Evolutionary conservation across 2,329 filamentous ascomycete genomes (phyloP).

Genomic region (Cytospora paraplurivora): DNA sequence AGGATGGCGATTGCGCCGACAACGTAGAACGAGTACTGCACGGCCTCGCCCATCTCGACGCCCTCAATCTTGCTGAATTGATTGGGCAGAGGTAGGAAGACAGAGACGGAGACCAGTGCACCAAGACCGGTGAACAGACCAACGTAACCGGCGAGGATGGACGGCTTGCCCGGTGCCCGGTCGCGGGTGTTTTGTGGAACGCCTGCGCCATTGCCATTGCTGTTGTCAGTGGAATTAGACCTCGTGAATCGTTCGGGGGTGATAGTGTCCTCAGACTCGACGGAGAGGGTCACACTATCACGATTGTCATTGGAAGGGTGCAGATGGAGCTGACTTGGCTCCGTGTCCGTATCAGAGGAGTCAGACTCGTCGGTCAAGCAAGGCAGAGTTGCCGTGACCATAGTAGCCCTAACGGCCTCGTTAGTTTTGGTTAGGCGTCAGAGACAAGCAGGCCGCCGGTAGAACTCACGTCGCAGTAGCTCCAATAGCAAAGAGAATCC

Average conservation of each 20-base stretch:
- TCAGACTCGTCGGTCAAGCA: constrained; percentile 59
- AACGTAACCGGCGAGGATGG: constrained; percentile 79
- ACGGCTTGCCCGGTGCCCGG: constrained; percentile 48
- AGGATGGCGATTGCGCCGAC: constrained; percentile 72
- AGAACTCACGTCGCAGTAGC: constrained; percentile 76
- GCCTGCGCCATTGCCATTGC: constrained; percentile 30
- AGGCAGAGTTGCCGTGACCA: constrained; percentile 95
- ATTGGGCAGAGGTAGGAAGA: constrained; percentile 87
- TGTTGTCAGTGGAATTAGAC: constrained; percentile 30
- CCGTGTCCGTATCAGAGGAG: constrained; percentile 26
- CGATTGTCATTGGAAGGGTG: constrained; percentile 43
- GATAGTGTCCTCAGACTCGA: constrained; percentile 75
- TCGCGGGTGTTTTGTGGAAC: constrained; percentile 30
- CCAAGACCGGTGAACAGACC: constrained; percentile 92
- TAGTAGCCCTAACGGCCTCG: constrained; percentile 64
- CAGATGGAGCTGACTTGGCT: constrained; percentile 39
- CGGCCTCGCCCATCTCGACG: constrained; percentile 71
- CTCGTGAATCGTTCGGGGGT: constrained; percentile 63
- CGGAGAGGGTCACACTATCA: constrained; percentile 65
- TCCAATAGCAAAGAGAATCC: constrained; percentile 86
- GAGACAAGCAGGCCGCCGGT: not conserved
- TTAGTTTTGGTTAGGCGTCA: constrained; percentile 8
- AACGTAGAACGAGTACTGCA: constrained; percentile 85
- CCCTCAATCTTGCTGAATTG: constrained; percentile 71
- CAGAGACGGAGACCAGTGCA: constrained; percentile 76